A percentile compares a stretch with the other conserved stretches of the same genome.
These are phyloP conservation scores for Nematodospora anomalae DNA, from an alignment of 1,139 yeast species.

Conservation along the genomic window DNA sequence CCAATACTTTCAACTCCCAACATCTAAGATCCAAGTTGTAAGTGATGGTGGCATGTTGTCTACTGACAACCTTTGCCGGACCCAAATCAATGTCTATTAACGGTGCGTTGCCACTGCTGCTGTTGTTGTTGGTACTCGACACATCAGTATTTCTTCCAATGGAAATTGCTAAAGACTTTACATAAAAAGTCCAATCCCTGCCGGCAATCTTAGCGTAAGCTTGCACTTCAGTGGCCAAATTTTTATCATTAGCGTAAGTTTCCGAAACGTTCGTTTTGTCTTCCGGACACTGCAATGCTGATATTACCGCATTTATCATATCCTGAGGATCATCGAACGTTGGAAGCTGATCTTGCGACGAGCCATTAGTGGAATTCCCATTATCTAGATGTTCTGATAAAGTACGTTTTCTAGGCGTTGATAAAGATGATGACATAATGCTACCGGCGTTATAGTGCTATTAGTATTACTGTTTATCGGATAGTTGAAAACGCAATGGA, in stretches of 20 bases:
- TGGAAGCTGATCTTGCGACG: conserved; percentile 15
- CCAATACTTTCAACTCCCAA: conserved; percentile 84
- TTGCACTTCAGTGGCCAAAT: conserved; percentile 81
- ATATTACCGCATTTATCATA: conserved; percentile 52
- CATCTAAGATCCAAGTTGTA: conserved; percentile 72
- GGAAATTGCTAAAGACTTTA: conserved; percentile 70
- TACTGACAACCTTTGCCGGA: conserved; percentile 92
- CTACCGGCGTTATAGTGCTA: no score
- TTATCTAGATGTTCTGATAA: conserved; percentile 23
- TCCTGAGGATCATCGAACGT: conserved; percentile 52
- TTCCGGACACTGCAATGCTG: conserved; percentile 48
- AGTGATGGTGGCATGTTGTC: conserved; percentile 82
- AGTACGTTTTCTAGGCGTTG: conserved; percentile 36
- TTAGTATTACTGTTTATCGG: no score
- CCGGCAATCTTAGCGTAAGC: conserved; percentile 97
- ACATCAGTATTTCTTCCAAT: conserved; percentile 85
- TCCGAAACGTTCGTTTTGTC: conserved; percentile 52
- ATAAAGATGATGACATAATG: conserved; percentile 9
- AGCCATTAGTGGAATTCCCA: neutral
- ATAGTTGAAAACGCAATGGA: no score
- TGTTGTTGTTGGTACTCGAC: conserved; percentile 1
- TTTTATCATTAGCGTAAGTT: conserved; percentile 63
- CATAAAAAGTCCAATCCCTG: conserved; percentile 90
- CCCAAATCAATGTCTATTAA: conserved; percentile 86
- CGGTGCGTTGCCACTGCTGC: conserved; percentile 13